A percentile compares a stretch with the other conserved stretches of the same genome.
These are phyloP conservation scores for Orbilia quercus DNA, from an alignment of 2,329 filamentous ascomycete species.

Conservation along the genomic window DNA sequence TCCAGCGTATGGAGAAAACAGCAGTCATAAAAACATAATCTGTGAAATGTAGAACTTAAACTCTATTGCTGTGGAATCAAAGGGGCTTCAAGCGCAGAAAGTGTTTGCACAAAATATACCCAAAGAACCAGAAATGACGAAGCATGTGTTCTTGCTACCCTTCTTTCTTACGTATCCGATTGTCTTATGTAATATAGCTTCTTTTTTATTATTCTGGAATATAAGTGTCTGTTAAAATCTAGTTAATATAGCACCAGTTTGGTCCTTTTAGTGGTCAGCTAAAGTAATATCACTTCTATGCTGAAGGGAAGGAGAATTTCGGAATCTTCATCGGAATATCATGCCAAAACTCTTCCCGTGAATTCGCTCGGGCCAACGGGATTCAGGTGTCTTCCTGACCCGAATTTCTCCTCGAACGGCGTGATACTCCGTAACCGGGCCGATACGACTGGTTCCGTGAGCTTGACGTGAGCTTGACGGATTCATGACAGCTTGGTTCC, in stretches of 20 bases:
- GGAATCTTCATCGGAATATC: too few species aligned
- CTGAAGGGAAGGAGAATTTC: too few species aligned
- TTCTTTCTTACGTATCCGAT: constrained; percentile 12
- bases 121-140: constrained; percentile 25
- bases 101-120: constrained; percentile 5
- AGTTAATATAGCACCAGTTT: neutral
- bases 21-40: constrained; percentile 47
- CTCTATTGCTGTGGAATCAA: constrained; percentile 54
- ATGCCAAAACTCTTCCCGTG: too few species aligned
- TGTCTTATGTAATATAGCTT: constrained; percentile 47
- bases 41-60: constrained; percentile 55
- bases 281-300: too few species aligned
- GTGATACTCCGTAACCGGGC: constrained; percentile 8
- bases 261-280: too few species aligned
- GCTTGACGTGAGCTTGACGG: constrained; percentile 9
- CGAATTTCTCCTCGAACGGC: constrained; percentile 15
- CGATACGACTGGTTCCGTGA: constrained; percentile 3
- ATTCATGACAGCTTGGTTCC: constrained; percentile 16
- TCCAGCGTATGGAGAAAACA: constrained; percentile 33
- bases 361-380: neutral
- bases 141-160: constrained; percentile 7
- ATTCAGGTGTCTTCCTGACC: neutral
- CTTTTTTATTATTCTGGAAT: constrained; percentile 17
- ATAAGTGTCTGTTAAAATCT: constrained; percentile 3
- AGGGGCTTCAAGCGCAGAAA: constrained; percentile 24